A percentile compares a stretch with the other conserved stretches of the same genome.
Conservation (phyloP, 164 flowering plant genomes). For the Kingdonia uniflora region DNA sequence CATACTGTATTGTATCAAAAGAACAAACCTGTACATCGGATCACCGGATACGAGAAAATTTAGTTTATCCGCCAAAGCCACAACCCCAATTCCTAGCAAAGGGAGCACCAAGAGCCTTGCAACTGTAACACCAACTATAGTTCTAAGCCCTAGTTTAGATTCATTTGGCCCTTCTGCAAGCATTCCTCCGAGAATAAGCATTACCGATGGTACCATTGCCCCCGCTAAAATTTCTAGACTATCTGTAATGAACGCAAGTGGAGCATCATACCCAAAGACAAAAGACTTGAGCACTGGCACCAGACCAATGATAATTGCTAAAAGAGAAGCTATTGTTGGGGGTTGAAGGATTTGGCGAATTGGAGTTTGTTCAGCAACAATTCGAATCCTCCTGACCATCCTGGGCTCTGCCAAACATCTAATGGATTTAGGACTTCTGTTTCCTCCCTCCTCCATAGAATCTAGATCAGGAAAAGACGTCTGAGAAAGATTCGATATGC, state of each 20-base stretch:
- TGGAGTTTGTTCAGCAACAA: conserved; percentile 82
- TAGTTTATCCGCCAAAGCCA: conserved; percentile 44
- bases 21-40: conserved; percentile 61
- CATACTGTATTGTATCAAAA: conserved; percentile 65
- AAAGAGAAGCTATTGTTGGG: conserved; percentile 76
- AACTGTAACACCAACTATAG: conserved; percentile 45
- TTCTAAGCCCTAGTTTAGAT: conserved; percentile 43
- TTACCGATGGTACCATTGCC: conserved; percentile 54
- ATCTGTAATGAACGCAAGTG: conserved; percentile 53
- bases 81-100: conserved; percentile 58
- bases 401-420: conserved; percentile 72
- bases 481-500: conserved; percentile 36
- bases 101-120: conserved; percentile 81
- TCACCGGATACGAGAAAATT: conserved; percentile 39
- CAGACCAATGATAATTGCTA: conserved; percentile 57
- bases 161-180: conserved; percentile 57
- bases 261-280: conserved; percentile 67
- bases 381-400: conserved; percentile 60
- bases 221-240: conserved; percentile 45
- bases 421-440: conserved; percentile 40
- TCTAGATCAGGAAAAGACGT: conserved; percentile 44
- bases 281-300: conserved; percentile 54
- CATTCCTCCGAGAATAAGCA: conserved; percentile 71
- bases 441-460: conserved; percentile 18
- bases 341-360: conserved; percentile 71